Base-by-base conservation (phyloP, 2,329 filamentous ascomycete species). In the Botryotinia calthae region DNA sequence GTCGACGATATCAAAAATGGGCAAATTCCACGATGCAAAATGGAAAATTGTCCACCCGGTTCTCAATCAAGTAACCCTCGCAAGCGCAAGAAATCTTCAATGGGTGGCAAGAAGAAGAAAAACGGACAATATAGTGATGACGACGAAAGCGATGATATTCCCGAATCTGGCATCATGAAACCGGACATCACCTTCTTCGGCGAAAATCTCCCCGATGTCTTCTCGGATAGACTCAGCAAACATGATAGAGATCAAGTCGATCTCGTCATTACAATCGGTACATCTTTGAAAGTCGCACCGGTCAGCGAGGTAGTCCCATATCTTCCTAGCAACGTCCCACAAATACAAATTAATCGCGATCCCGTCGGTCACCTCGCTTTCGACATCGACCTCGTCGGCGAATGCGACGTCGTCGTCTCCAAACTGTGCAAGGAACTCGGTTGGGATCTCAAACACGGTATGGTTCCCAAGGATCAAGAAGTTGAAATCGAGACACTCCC, bases 121-220 rank as follows among this genome's bases (percentile, higher is more conserved):
- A 76, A 78, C 48, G 75, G 77, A 25, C 76, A 76, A 28, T 76
- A 77, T 62, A 75, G 74, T 40, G 73, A 71, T 20, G 76, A 75
- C 4, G 86, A 85, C 6, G 87, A 89, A 31, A 85, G 89, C 72
- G 89, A 91, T 79, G 86, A 90, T 76, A 88, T 92, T 56, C 89
- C 90, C 2, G 85, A 87, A 65, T 88, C 90, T 3, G 94, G 93
- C 72, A 90, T 97, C 80, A 97, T 97, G 94, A 97, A 93, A 86
- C 96, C 96, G 14, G 95, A 98, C 83, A 98, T 99, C 80, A 98
- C 94, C 64, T 98, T 99, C 85, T 98, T 98, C 79, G 95, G 95
- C 77, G 96, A 99, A 83, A 87, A 90, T 68, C 90, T 99, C 1
- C 95, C 95, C 0, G 90, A 93, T 77, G 88, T 89, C 77, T 99